Percentiles rank a stretch among this genome's conserved stretches.
Evolutionary conservation across 148 eudicot genomes (phyloP).

Genomic region (Cornus florida): DNA sequence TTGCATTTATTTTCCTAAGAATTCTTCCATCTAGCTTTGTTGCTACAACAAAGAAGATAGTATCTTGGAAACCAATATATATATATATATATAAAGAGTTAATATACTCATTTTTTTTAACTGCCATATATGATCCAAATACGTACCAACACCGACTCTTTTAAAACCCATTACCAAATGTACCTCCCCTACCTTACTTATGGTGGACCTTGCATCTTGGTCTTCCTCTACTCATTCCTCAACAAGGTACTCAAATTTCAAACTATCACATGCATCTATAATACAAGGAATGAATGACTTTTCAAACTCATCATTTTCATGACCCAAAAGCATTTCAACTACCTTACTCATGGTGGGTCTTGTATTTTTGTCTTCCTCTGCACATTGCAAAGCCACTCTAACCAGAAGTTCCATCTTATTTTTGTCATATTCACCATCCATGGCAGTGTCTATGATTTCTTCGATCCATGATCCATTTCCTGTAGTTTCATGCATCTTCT

Average conservation of each 20-base stretch:
- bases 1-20: too few relatives aligned
- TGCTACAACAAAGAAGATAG: too few relatives aligned
- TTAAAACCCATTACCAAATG: not conserved
- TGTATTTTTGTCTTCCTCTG: conserved; percentile 8
- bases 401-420: not conserved
- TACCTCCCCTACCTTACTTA: conserved; percentile 20
- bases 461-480: too few relatives aligned
- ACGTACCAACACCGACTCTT: too few relatives aligned
- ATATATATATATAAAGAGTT: too few relatives aligned
- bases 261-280: too few relatives aligned
- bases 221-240: conserved; percentile 15
- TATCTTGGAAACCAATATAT: too few relatives aligned
- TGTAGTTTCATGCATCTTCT: too few relatives aligned
- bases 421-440: conserved; percentile 5
- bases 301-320: not conserved
- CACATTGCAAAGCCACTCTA: conserved; percentile 18
- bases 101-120: too few relatives aligned
- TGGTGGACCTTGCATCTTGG: conserved; percentile 8
- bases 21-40: too few relatives aligned
- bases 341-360: conserved; percentile 17
- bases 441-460: conserved; percentile 13
- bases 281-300: not conserved
- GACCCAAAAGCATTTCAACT: conserved; percentile 11
- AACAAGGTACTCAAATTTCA: too few relatives aligned
- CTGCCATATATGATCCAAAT: too few relatives aligned